A percentile compares a stretch with the other conserved stretches of the same genome.
phyloP scores from a whole-genome alignment of 768 basidiomycete genomes.

The Fibroporia radiculosa region DNA sequence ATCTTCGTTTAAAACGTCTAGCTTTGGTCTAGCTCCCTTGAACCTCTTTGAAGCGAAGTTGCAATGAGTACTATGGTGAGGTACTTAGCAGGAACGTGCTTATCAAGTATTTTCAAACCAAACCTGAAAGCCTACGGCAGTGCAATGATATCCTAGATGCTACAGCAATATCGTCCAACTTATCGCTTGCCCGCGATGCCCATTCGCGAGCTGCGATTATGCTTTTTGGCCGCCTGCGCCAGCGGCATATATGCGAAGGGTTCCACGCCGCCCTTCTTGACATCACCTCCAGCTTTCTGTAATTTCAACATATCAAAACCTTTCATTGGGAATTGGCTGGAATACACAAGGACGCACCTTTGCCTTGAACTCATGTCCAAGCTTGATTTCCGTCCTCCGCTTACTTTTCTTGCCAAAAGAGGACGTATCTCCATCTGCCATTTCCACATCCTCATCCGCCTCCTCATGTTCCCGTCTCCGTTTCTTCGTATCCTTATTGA shows the following conservation, averaged over 20 bases:
- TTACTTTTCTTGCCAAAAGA: constrained; percentile 39
- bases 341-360: constrained; percentile 52
- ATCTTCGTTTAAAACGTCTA: too few species aligned
- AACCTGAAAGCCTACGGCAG: too few species aligned
- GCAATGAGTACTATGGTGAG: too few species aligned
- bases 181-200: constrained; percentile 61
- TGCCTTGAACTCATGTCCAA: constrained; percentile 90
- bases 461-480: constrained; percentile 62
- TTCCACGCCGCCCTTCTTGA: constrained; percentile 80
- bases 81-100: not conserved
- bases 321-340: not conserved
- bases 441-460: constrained; percentile 56
- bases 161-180: constrained; percentile 8
- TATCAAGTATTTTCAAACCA: too few species aligned
- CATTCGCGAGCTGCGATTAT: constrained; percentile 36
- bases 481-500: constrained; percentile 97
- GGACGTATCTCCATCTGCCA: constrained; percentile 60
- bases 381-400: constrained; percentile 45
- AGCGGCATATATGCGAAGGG: constrained; percentile 91
- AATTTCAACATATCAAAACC: constrained; percentile 9
- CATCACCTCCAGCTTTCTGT: constrained; percentile 91
- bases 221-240: constrained; percentile 71
- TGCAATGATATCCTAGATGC: not conserved
- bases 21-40: too few species aligned
- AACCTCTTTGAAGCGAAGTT: too few species aligned